These are phyloP conservation scores for Dictyostelium brefeldianum DNA, from an alignment of 78 protist genomes.

Conservation along the genomic window DNA sequence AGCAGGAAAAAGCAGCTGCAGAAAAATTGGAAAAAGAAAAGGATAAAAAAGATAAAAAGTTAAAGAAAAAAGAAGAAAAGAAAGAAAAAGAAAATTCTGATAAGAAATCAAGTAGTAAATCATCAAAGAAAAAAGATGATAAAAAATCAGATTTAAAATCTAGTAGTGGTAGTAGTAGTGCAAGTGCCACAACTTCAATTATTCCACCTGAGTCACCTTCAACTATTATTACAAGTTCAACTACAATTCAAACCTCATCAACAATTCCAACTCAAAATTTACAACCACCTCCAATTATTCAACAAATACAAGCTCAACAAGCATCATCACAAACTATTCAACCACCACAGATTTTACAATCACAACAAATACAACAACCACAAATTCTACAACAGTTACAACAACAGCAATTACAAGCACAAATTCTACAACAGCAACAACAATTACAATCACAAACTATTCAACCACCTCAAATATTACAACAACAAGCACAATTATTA, in stretches of 20 bases:
- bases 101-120: neutral
- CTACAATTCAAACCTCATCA: constrained; percentile 1
- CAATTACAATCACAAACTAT: neutral
- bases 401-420: neutral
- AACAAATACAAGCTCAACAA: neutral
- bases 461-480: neutral
- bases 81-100: neutral
- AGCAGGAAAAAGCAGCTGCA: neutral
- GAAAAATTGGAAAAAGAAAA: neutral
- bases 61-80: neutral
- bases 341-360: neutral
- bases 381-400: neutral
- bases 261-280: neutral
- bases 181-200: neutral
- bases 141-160: neutral
- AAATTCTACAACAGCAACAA: neutral
- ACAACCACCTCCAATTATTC: neutral
- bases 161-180: neutral
- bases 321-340: neutral
- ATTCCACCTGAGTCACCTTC: neutral
- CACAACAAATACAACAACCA: neutral
- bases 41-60: neutral
- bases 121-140: constrained; percentile 2
- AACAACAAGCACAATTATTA: neutral
- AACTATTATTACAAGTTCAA: neutral